phyloP scores from a whole-genome alignment of 129 eudicot species.

The Solidago caesia region DNA sequence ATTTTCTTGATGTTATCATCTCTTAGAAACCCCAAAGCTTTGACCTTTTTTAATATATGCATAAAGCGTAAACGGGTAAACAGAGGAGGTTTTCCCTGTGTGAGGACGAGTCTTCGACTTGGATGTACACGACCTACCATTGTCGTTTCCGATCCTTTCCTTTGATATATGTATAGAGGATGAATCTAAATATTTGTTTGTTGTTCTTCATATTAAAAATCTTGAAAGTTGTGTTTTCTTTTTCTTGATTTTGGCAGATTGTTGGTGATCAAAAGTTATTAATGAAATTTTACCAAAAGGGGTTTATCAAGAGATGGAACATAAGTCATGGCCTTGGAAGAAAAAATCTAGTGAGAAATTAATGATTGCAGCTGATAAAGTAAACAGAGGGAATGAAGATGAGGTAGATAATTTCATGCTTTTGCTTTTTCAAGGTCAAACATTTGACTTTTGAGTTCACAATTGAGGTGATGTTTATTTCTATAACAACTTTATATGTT shows the following conservation, averaged over 20 bases:
- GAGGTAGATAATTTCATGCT: conserved; percentile 38
- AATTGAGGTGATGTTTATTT: conserved; percentile 5
- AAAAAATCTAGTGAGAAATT: conserved; percentile 62
- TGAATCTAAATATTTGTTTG: too few relatives aligned
- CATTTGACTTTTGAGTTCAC: conserved; percentile 12
- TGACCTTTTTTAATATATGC: too few relatives aligned
- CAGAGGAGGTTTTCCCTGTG: too few relatives aligned
- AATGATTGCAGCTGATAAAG: conserved; percentile 40
- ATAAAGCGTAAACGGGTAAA: too few relatives aligned
- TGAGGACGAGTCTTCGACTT: too few relatives aligned
- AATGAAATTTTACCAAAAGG: conserved; percentile 21
- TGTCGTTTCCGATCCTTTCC: too few relatives aligned
- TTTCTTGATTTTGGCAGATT: conserved; percentile 27
- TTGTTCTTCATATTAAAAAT: too few relatives aligned
- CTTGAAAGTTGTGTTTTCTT: not conserved
- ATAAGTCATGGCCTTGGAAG: conserved; percentile 72
- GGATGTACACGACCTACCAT: too few relatives aligned
- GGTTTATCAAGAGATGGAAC: conserved; percentile 41
- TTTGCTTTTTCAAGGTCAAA: conserved; percentile 6
- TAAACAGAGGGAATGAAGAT: conserved; percentile 44
- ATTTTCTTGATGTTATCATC: too few relatives aligned
- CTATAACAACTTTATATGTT: not conserved
- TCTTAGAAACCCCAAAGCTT: too few relatives aligned
- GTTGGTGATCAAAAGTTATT: conserved; percentile 15
- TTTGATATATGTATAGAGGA: too few relatives aligned